Evolutionary conservation across 805 yeast species (phyloP).

Genomic region (Candida piceae): DNA sequence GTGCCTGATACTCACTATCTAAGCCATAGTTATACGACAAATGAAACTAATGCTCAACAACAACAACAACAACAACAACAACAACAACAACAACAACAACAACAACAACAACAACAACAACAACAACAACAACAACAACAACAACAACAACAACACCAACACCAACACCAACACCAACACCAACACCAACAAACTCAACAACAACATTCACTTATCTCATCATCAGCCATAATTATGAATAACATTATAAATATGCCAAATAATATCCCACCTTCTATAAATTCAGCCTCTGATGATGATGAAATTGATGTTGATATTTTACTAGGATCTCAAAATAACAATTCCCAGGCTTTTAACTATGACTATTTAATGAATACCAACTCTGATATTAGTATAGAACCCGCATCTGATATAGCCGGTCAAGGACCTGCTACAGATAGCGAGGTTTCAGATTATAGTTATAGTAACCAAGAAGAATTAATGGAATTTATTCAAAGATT

Average conservation of each 20-base stretch:
- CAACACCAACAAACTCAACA: neutral
- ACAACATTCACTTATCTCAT: neutral
- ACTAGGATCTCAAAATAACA: too few relatives aligned
- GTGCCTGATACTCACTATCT: neutral
- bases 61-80: too few relatives aligned
- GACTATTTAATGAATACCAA: neutral
- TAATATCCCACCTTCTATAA: constrained; percentile 35
- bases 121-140: too few relatives aligned
- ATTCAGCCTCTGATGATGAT: constrained; percentile 29
- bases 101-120: too few relatives aligned
- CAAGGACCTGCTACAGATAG: constrained; percentile 9
- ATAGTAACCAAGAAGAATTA: constrained; percentile 25
- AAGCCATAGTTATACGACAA: neutral
- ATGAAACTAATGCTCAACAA: too few relatives aligned
- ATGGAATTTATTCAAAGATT: constrained; percentile 23
- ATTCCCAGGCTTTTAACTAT: neutral
- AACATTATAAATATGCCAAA: constrained; percentile 30
- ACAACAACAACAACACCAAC: too few relatives aligned
- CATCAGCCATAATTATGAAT: constrained; percentile 15
- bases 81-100: too few relatives aligned
- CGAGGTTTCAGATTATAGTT: constrained; percentile 16
- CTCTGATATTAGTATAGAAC: neutral
- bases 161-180: too few relatives aligned
- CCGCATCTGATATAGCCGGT: neutral
- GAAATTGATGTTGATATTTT: constrained; percentile 6